Evolutionary conservation across 352 stramenopile genomes (phyloP).

Genomic region (Paralagenidium karlingii): DNA sequence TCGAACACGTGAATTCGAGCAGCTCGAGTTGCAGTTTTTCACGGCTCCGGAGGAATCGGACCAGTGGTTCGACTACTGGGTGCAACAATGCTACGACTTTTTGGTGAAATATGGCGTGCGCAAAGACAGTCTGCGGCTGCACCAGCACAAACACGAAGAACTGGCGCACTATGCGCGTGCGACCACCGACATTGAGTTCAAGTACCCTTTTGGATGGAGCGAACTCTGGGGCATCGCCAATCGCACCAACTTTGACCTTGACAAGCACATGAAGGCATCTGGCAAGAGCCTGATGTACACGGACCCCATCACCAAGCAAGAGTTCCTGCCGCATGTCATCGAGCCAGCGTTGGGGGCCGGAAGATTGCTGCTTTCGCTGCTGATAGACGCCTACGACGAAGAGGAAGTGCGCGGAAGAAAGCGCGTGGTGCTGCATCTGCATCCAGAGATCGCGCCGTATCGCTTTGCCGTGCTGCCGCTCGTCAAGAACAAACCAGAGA

Average conservation of each 20-base stretch:
- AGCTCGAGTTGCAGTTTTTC: slow-evolving; percentile 91
- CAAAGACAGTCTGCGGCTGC: slow-evolving; percentile 82
- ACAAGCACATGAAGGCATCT: slow-evolving; percentile 88
- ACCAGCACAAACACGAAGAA: slow-evolving; percentile 86
- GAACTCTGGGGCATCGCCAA: slow-evolving; percentile 96
- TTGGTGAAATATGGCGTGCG: slow-evolving; percentile 84
- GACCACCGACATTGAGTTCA: slow-evolving; percentile 96
- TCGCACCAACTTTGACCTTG: slow-evolving; percentile 93
- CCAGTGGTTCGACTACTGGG: slow-evolving; percentile 84
- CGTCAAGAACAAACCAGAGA: slow-evolving; percentile 88
- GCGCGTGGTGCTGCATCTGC: slow-evolving; percentile 84
- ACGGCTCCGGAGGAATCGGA: slow-evolving; percentile 64
- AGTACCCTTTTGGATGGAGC: slow-evolving; percentile 94
- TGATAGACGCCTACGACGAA: slow-evolving; percentile 92
- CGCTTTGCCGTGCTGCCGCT: slow-evolving; percentile 88
- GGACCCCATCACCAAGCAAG: slow-evolving; percentile 46
- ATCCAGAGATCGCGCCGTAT: slow-evolving; percentile 91
- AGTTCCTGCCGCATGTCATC: slow-evolving; percentile 94
- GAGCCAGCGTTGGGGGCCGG: slow-evolving; percentile 86
- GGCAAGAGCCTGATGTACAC: slow-evolving; percentile 82
- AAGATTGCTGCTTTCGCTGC: slow-evolving; percentile 88
- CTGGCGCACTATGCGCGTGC: slow-evolving; percentile 95
- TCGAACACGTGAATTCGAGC: slow-evolving; percentile 95
- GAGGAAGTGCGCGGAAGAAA: slow-evolving; percentile 83
- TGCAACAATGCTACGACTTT: slow-evolving; percentile 85